Base-by-base conservation (phyloP, 2,329 filamentous ascomycete genomes). In the Aspergillus niger region DNA sequence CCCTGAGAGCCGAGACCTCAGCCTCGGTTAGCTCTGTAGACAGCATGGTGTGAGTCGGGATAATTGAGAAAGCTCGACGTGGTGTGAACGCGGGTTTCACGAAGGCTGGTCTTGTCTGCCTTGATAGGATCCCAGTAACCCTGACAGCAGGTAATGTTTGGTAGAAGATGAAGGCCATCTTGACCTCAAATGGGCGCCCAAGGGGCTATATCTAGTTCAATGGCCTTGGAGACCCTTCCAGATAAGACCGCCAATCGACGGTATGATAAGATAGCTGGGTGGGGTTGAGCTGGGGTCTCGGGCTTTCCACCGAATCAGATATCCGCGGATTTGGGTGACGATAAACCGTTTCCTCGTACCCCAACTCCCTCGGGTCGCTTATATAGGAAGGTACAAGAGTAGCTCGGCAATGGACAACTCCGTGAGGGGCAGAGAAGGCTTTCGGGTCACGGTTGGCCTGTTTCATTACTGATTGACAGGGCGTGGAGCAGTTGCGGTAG, bases 1-100 rank as follows among this genome's bases (percentile, higher is more conserved):
- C 83, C 60, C 82, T 84, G 55, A 90, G 71, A 28, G 77, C 79
- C 41, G 75, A 76, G 38, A 88, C 74, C 39, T 85, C 76, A 17
- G 80, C 72, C 50, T 85, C 81, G 20, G 80, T 80, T 72, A 88
- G 65, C 57, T 77, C 73, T 1, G 74, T 74, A 24, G 74, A 77
- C 54, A 76, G 68, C 74, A 77, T 78, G 59, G 67, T 63, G 58
- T 59, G 64, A 55, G 38, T 63, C 15, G 4, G 47, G 11, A 61
- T 62, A 36, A 56, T 36, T 28, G 65, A 63, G 43, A 68, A 67
- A 5, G 44, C 8, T 24, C 63, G 60, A 41, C 58, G 55, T 44
- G 32, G 44, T 56, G 49, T 55, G 50, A 49, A 36, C 15, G n/a
- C 30, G n/a, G 39, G n/a, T 47, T 26, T 55, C 53, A 32, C n/a